These are phyloP conservation scores for Alternaria novae-zelandiae DNA, from an alignment of 2,329 filamentous ascomycete genomes.

Conservation along the genomic window DNA sequence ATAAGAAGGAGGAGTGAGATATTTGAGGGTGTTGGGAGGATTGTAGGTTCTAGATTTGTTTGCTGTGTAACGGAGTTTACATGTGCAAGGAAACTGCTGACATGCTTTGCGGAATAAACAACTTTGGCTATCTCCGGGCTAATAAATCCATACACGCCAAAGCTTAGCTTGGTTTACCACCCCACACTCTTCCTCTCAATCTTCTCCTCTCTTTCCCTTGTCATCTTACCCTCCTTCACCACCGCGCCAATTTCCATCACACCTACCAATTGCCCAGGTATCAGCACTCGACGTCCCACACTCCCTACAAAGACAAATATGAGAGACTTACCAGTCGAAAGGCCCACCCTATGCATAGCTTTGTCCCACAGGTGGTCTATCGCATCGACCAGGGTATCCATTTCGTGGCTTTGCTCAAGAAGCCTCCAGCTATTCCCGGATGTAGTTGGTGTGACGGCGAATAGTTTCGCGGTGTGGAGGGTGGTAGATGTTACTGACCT, in stretches of 20 bases:
- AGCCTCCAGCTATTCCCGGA: neutral
- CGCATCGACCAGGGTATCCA: conserved; percentile 7
- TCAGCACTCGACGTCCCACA: neutral
- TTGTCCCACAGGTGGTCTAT: conserved; percentile 9
- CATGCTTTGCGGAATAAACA: neutral
- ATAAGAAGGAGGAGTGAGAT: conserved; percentile 48
- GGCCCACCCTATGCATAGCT: neutral
- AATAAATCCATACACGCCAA: neutral
- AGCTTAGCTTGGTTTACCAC: neutral
- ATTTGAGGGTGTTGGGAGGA: neutral
- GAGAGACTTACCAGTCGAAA: neutral
- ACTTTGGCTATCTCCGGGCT: neutral
- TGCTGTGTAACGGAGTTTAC: neutral
- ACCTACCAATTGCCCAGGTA: neutral
- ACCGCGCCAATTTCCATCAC: neutral
- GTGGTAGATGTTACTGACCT: neutral
- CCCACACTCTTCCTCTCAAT: neutral
- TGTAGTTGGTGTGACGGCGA: neutral
- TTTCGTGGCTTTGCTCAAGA: neutral
- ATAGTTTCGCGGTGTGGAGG: neutral
- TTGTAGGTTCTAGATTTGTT: neutral
- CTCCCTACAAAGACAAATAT: neutral
- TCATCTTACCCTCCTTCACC: neutral
- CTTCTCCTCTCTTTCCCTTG: accelerated
- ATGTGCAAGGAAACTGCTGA: neutral